Base-by-base conservation (phyloP, 2,329 filamentous ascomycete genomes). In the Nigrospora sphaerica region DNA sequence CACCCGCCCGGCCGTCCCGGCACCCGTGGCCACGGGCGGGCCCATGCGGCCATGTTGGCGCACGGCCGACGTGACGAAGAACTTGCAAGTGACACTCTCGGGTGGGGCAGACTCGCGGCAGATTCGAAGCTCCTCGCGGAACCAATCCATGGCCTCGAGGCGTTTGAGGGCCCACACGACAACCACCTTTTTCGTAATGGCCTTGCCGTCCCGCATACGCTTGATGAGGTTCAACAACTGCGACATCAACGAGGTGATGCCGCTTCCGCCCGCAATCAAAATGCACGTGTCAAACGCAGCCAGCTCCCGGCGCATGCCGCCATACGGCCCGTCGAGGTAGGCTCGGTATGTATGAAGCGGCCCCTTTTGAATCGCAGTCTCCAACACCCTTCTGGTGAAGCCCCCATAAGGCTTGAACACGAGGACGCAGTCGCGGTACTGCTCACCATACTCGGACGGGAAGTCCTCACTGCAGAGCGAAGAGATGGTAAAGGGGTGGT, bases 111-210 rank as follows among this genome's bases (percentile, higher is more conserved):
- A 85, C 65, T 96, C 88, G 57, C 89, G 81, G 67, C 92, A 95
- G 57, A 96, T 95, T 41, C 90, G 81, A 48, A 96, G 74, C 64
- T 96, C 92, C 67, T 96, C 91, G 54, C 88, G 87, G 74, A 96
- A 97, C 92, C 92, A 97, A 62, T 96, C 89, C 83, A 97, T 89
- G 1, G 89, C 88, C 64, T 96, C 92, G 13, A 93, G 82, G 46
- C 87, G 81, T 67, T 93, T 95, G 54, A 96, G 73, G 6, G 91
- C 83, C 92, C 92, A 97, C n/a, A 97, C 80, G 1, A 97, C 88
- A 14, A 93, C 85, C 6, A 97, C 85, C 53, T 85, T 88, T 62
- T 86, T 88, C 2, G 91, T 96, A 39, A 95, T 88, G 32, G 92
- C 91, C 65, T 95, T 95, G 42, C 89, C 88, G 60, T 95, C 91